phyloP scores from a whole-genome alignment of 306 rosid genomes.

The Quercus robur region DNA sequence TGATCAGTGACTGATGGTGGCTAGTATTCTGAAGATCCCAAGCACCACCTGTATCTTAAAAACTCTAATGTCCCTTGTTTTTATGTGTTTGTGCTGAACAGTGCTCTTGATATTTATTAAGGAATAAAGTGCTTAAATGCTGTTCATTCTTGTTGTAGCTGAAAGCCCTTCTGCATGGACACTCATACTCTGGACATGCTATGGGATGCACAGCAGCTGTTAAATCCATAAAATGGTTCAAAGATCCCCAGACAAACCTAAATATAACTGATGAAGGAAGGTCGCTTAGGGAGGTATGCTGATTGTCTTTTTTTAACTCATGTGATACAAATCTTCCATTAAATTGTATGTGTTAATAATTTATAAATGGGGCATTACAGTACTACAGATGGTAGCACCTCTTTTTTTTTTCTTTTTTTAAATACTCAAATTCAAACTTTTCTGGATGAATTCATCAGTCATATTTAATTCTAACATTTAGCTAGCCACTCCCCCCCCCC shows the following conservation, averaged over 20 bases:
- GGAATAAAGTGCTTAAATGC: conserved; percentile 17
- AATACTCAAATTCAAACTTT: neutral
- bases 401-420: neutral
- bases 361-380: neutral
- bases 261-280: conserved; percentile 59
- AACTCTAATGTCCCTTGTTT: conserved; percentile 10
- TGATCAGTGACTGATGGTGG: neutral
- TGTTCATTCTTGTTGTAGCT: conserved; percentile 50
- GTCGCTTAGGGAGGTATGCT: conserved; percentile 65
- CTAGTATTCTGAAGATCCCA: conserved; percentile 4
- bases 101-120: conserved; percentile 22
- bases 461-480: neutral
- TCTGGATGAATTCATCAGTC: neutral
- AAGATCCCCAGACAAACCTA: conserved; percentile 66
- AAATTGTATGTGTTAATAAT: neutral
- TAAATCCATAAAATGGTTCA: conserved; percentile 86
- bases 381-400: neutral
- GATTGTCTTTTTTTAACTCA: conserved; percentile 9
- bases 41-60: neutral
- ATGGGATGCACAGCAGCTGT: conserved; percentile 92
- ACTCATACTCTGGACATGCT: conserved; percentile 90
- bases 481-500: too few relatives aligned
- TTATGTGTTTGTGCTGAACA: conserved; percentile 12
- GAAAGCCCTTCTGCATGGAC: conserved; percentile 93
- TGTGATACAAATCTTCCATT: neutral